These are phyloP conservation scores for Smallanthus sonchifolius DNA, from an alignment of 129 eudicot genomes.

Conservation along the genomic window DNA sequence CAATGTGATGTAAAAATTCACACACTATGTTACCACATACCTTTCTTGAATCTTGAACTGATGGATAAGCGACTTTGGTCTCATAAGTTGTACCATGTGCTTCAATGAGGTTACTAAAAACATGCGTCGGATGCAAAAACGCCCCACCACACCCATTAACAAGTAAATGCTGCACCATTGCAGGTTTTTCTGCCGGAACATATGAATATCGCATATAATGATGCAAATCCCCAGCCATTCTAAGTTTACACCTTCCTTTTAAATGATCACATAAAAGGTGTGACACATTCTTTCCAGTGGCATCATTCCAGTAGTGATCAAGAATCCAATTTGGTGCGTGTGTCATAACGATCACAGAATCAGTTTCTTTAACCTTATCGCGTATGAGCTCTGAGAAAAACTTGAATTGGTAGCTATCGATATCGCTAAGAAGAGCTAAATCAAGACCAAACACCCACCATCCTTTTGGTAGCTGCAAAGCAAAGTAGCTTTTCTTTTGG, in stretches of 20 bases:
- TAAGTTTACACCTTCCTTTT: conserved; percentile 85
- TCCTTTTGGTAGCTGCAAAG: conserved; percentile 76
- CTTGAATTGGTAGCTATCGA: conserved; percentile 82
- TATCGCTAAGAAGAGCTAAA: conserved; percentile 85
- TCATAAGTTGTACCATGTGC: conserved; percentile 57
- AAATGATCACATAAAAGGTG: conserved; percentile 71
- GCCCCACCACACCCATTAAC: conserved; percentile 98
- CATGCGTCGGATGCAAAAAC: conserved; percentile 97
- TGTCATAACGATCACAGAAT: conserved; percentile 90
- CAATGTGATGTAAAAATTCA: background rate
- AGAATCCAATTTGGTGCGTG: conserved; percentile 97
- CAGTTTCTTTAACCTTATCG: conserved; percentile 75
- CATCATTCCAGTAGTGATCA: conserved; percentile 88
- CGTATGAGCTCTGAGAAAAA: conserved; percentile 66
- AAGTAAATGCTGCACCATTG: conserved; percentile 72
- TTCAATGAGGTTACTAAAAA: conserved; percentile 61
- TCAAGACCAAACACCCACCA: conserved; percentile 99
- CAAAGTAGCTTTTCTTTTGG: conserved; percentile 94
- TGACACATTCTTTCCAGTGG: conserved; percentile 69
- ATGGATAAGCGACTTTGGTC: conserved; percentile 76
- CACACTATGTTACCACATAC: conserved; percentile 30
- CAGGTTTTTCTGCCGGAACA: conserved; percentile 68
- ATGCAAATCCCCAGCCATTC: conserved; percentile 91
- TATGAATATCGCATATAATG: conserved; percentile 88
- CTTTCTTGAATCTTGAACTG: conserved; percentile 86